A percentile compares a stretch with the other conserved stretches of the same genome.
Evolutionary conservation across 2,329 filamentous ascomycete genomes (phyloP).

Genomic region (Fusarium lyarnte): DNA sequence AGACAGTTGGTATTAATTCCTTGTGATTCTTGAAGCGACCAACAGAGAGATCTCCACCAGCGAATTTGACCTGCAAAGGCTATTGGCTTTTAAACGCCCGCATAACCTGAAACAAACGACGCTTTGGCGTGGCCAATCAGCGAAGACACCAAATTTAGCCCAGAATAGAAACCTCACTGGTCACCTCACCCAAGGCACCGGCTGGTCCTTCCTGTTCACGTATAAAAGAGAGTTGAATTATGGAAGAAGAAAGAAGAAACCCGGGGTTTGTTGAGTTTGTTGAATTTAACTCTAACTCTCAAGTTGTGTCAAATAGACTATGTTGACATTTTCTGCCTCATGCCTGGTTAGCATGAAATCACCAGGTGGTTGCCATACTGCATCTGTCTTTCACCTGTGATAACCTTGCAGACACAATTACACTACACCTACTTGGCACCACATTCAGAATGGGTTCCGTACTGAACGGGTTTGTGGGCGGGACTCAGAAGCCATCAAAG

Average conservation of each 20-base stretch:
- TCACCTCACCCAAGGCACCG: not conserved
- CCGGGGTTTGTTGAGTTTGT: no score
- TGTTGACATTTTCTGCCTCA: not conserved
- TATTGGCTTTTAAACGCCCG: slow-evolving; percentile 46
- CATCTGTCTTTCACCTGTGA: slow-evolving; percentile 27
- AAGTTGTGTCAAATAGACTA: not conserved
- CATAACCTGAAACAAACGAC: slow-evolving; percentile 52
- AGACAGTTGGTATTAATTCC: slow-evolving; percentile 14
- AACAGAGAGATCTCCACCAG: slow-evolving; percentile 18
- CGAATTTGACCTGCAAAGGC: slow-evolving; percentile 1
- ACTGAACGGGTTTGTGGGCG: slow-evolving; percentile 14
- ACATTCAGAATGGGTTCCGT: slow-evolving; percentile 35
- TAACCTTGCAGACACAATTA: slow-evolving; percentile 37
- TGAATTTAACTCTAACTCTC: not conserved
- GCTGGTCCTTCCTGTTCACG: not conserved
- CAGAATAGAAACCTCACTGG: slow-evolving; percentile 42
- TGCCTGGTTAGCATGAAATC: not conserved
- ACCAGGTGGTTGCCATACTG: slow-evolving; percentile 16
- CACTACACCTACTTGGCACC: slow-evolving; percentile 33
- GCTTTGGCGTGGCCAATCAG: slow-evolving; percentile 41
- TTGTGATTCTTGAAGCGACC: slow-evolving; percentile 10
- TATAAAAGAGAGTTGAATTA: slow-evolving; percentile 1
- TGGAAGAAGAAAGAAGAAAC: not conserved
- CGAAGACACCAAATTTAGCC: slow-evolving; percentile 6
- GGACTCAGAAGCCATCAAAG: slow-evolving; percentile 14